phyloP scores from a whole-genome alignment of 176 grass and related monocot species.

The Hordeum marinum region DNA sequence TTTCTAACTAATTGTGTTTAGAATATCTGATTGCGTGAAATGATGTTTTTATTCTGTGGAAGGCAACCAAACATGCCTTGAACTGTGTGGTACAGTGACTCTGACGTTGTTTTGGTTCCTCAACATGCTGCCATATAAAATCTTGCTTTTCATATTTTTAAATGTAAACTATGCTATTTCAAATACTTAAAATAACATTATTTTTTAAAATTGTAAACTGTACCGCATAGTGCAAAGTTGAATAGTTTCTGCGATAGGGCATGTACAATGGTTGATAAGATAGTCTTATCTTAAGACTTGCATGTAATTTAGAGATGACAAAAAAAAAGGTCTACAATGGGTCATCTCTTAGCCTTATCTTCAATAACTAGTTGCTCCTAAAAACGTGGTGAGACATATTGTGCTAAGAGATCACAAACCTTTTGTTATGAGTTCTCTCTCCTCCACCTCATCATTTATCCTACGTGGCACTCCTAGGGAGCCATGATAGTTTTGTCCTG shows the following conservation, averaged over 20 bases:
- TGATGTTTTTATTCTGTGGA: not conserved
- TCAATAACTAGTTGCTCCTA: no score
- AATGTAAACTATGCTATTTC: not conserved
- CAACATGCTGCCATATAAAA: not conserved
- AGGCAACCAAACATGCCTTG: not conserved
- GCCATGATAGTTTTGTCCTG: not conserved
- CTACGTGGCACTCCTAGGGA: no score
- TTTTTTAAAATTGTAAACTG: not conserved
- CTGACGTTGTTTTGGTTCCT: not conserved
- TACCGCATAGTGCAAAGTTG: not conserved
- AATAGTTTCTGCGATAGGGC: not conserved
- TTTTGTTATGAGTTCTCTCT: no score
- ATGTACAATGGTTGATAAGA: no score
- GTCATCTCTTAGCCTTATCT: no score
- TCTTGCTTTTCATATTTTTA: not conserved
- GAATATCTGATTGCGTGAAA: not conserved
- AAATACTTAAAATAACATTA: slow-evolving; percentile 13
- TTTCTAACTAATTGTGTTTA: not conserved
- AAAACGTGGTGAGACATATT: no score
- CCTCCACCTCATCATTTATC: no score
- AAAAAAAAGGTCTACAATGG: no score
- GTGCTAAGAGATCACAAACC: no score
- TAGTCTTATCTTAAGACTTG: no score
- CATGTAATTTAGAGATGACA: no score
- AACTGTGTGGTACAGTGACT: not conserved